A percentile compares a stretch with the other conserved stretches of the same genome.
Conservation (phyloP, 2,329 filamentous ascomycete genomes). For the Penicillium sp. region DNA sequence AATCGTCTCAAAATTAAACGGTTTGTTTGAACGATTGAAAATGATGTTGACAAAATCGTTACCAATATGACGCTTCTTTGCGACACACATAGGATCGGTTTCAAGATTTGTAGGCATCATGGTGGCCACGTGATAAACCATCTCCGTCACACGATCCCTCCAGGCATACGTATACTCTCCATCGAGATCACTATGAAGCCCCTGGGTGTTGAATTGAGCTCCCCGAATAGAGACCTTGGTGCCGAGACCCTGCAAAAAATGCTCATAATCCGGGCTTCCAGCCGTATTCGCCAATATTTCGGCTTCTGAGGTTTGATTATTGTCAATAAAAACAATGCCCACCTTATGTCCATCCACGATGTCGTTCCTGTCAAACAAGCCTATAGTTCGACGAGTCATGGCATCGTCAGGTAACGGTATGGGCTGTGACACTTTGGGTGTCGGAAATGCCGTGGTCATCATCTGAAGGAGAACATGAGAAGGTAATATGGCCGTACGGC, state of each 20-base stretch:
- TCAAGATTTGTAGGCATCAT: conserved; percentile 92
- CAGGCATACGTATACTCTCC: conserved; percentile 88
- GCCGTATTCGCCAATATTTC: conserved; percentile 84
- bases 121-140: conserved; percentile 92
- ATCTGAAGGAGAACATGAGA: conserved; percentile 45
- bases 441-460: conserved; percentile 41
- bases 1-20: conserved; percentile 87
- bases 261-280: conserved; percentile 82
- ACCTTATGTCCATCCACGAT: conserved; percentile 95
- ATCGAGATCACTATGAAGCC: conserved; percentile 77
- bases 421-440: conserved; percentile 56
- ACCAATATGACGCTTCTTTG: conserved; percentile 92
- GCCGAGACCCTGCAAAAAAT: conserved; percentile 78
- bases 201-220: conserved; percentile 88
- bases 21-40: conserved; percentile 91
- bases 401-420: conserved; percentile 73
- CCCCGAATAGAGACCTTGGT: conserved; percentile 75
- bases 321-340: conserved; percentile 87
- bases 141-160: conserved; percentile 90
- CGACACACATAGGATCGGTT: conserved; percentile 68
- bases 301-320: conserved; percentile 74
- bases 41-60: conserved; percentile 98
- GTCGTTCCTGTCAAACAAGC: conserved; percentile 78
- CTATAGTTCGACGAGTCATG: conserved; percentile 68
- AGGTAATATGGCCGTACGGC: conserved; percentile 41